Base-by-base conservation (phyloP, 129 eudicot species). In the Mikania micrantha region DNA sequence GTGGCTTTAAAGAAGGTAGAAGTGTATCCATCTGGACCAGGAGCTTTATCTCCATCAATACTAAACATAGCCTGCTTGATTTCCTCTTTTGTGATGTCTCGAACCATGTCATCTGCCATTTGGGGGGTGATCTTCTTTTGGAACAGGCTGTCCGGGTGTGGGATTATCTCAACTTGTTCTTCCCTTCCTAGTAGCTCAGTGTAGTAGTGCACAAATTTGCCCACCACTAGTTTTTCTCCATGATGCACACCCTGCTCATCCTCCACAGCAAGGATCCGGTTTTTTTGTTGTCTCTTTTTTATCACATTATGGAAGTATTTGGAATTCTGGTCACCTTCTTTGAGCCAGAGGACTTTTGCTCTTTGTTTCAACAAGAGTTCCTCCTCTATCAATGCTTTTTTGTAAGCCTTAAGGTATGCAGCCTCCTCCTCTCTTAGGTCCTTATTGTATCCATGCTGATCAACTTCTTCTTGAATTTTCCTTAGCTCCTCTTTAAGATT, bases 71-170 rank as follows among this genome's bases (percentile, higher is more conserved):
- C 60, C 0, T 0, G 0, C 0, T 53, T 53, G 0, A 53, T 53
- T 1, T 53, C 60, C 6, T 2, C 8, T 9, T 24, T 5, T 0
- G 16, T 21, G 0, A 53, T 34, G 0, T 1, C 7, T 17, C 16
- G 0, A 0, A 22, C 16, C 60, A 53, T 53, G 2, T 9, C 1
- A 0, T 0, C 15, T 0, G 60, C 60, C 15, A 6, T 12, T 0
- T 3, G 1, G 1, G 2, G 0, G 0, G 60, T 7, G 5, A 53
- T 0, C 2, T 1, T 25, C 1, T 3, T 9, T 0, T 1, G 0
- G 4, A 53, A 53, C 0, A 53, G 16, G 0, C 2, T 3, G 0
- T 20, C 7, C 0, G 60, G 60, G 4, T 2, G 34, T 4, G 2
- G 34, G 4, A 29, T 29, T 29, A 2, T 2, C 4, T 29, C 34